A percentile compares a stretch with the other conserved stretches of the same genome.
These are phyloP conservation scores for Fraxinus xanthoxyloides DNA, from an alignment of 305 asterid species.

Conservation along the genomic window DNA sequence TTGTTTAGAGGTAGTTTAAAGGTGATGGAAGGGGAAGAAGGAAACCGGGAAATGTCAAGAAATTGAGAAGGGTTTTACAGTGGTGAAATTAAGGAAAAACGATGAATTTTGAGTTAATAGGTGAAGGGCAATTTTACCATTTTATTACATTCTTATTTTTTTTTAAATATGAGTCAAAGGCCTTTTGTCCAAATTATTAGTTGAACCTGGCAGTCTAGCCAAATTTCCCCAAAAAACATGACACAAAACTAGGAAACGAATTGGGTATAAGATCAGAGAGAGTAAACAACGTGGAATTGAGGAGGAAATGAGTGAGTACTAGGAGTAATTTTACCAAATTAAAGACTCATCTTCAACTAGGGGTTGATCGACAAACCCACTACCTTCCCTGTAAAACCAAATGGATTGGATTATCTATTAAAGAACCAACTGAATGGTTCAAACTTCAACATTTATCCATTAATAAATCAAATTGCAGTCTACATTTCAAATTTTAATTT, in stretches of 20 bases:
- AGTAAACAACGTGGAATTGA: background rate
- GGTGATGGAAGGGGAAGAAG: too few relatives aligned
- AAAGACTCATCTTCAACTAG: slow-evolving; percentile 29
- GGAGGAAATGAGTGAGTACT: slow-evolving; percentile 11
- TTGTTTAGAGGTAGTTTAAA: too few relatives aligned
- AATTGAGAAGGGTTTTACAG: too few relatives aligned
- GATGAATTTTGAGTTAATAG: too few relatives aligned
- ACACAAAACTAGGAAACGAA: background rate
- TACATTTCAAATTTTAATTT: background rate
- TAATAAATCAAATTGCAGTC: background rate
- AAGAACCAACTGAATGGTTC: background rate
- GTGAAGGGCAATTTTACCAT: too few relatives aligned
- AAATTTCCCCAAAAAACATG: too few relatives aligned
- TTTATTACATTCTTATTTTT: too few relatives aligned
- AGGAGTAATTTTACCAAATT: slow-evolving; percentile 9
- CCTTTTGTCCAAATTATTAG: too few relatives aligned
- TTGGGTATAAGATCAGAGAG: slow-evolving; percentile 27
- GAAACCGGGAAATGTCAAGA: too few relatives aligned
- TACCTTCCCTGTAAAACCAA: slow-evolving; percentile 7
- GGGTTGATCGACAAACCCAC: slow-evolving; percentile 23
- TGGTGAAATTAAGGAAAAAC: too few relatives aligned
- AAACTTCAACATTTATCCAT: background rate
- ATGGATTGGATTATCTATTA: background rate
- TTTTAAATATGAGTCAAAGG: too few relatives aligned
- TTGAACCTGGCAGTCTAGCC: too few relatives aligned